Percentiles rank a stretch among this genome's conserved stretches.
Evolutionary conservation across 306 rosid species (phyloP).

Genomic region (Rosa rugosa): DNA sequence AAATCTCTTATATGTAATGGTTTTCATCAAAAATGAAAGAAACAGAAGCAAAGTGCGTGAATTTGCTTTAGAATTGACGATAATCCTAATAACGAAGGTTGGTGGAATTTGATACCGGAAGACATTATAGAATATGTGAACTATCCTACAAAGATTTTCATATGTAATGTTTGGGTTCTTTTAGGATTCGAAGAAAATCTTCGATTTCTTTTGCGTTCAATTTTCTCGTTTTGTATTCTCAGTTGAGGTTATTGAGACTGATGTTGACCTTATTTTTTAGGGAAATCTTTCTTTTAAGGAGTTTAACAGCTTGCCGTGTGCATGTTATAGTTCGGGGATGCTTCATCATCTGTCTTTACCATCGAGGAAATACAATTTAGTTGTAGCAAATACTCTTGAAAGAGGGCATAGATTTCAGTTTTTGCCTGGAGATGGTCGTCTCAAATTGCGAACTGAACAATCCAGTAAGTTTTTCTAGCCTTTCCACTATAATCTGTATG

Average conservation of each 20-base stretch:
- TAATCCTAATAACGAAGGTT: neutral
- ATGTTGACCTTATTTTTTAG: conserved; percentile 26
- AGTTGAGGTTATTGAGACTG: neutral
- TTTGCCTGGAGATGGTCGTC: conserved; percentile 26
- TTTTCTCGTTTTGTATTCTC: too few species aligned
- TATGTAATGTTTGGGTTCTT: neutral
- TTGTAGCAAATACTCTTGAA: conserved; percentile 30
- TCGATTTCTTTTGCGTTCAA: neutral
- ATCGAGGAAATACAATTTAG: conserved; percentile 25
- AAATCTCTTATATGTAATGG: neutral
- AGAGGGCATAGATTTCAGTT: conserved; percentile 23
- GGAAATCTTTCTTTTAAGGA: conserved; percentile 46
- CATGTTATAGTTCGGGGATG: conserved; percentile 37
- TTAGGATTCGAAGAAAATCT: neutral
- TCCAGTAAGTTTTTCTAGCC: conserved; percentile 46
- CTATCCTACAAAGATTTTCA: neutral
- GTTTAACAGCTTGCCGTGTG: conserved; percentile 32
- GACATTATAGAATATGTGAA: neutral
- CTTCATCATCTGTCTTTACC: conserved; percentile 31
- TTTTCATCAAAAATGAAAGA: neutral
- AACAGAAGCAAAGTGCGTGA: neutral
- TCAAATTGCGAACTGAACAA: conserved; percentile 35
- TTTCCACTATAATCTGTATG: neutral
- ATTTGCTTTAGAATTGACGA: neutral
- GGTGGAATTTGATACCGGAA: neutral